Conservation (phyloP, 192 early-diverging fungal species). For the Paraglomus brasilianum region DNA sequence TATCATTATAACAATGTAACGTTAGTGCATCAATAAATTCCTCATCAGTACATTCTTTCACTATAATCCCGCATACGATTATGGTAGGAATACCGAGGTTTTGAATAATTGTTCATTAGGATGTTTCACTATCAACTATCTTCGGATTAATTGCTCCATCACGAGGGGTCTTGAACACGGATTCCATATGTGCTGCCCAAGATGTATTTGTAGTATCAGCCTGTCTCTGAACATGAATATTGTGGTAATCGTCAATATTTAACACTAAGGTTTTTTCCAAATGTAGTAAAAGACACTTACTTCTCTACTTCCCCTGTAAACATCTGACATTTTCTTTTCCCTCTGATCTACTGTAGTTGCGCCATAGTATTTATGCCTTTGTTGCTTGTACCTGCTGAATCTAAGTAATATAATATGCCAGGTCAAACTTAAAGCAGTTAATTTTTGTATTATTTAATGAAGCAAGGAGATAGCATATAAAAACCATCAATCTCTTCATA, state of each 20-base stretch:
- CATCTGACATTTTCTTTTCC: no score
- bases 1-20: conserved; percentile 14
- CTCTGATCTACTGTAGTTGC: no score
- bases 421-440: no score
- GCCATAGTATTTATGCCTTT: no score
- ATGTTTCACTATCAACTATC: conserved; percentile 14
- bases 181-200: background rate
- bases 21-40: background rate
- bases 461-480: no score
- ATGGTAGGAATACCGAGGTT: conserved; percentile 18
- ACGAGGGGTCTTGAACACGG: background rate
- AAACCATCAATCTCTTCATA: no score
- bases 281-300: no score
- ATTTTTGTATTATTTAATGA: no score
- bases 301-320: no score
- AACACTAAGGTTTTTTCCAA: background rate
- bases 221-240: background rate
- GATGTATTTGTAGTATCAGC: background rate
- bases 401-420: no score
- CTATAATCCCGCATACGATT: background rate
- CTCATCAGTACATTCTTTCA: conserved; percentile 4
- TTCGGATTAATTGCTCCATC: conserved; percentile 18
- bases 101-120: conserved; percentile 17
- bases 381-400: no score
- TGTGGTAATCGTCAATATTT: conserved; percentile 13